Percentiles rank a stretch among this genome's conserved stretches.
These are phyloP conservation scores for Colletotrichum sp. DNA, from an alignment of 2,329 filamentous ascomycete species.

Conservation along the genomic window DNA sequence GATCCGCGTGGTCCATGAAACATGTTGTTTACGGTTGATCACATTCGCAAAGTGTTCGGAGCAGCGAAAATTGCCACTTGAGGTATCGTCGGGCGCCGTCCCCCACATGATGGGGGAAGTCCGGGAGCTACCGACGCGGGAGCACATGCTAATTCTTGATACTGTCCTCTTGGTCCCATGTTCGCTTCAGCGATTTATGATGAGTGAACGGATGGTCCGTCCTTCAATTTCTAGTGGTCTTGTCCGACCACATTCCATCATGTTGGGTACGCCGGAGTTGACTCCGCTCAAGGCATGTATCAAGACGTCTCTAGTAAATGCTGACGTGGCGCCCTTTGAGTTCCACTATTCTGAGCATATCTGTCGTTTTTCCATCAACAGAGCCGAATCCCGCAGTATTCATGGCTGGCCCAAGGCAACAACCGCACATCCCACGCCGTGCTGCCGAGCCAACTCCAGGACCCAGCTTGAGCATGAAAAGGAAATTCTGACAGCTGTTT, in stretches of 20 bases:
- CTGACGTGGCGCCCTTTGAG: neutral
- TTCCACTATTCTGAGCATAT: neutral
- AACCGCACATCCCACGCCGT: rapidly evolving
- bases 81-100: neutral
- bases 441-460: rapidly evolving
- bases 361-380: neutral
- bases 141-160: neutral
- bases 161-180: neutral
- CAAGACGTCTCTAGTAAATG: neutral
- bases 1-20: neutral
- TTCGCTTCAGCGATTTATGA: neutral
- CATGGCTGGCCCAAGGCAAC: neutral
- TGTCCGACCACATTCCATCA: neutral
- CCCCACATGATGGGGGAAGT: neutral
- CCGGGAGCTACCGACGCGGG: neutral
- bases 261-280: neutral
- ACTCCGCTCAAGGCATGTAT: neutral
- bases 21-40: neutral
- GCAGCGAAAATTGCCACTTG: neutral
- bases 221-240: neutral
- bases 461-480: rapidly evolving
- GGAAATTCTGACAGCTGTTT: neutral
- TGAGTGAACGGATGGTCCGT: neutral
- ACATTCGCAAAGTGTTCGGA: neutral
- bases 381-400: neutral